Evolutionary conservation across 2,329 filamentous ascomycete species (phyloP), one percentile per base, ranked within the genome.

Genomic region (Ophidiomyces ophidiicola): DNA sequence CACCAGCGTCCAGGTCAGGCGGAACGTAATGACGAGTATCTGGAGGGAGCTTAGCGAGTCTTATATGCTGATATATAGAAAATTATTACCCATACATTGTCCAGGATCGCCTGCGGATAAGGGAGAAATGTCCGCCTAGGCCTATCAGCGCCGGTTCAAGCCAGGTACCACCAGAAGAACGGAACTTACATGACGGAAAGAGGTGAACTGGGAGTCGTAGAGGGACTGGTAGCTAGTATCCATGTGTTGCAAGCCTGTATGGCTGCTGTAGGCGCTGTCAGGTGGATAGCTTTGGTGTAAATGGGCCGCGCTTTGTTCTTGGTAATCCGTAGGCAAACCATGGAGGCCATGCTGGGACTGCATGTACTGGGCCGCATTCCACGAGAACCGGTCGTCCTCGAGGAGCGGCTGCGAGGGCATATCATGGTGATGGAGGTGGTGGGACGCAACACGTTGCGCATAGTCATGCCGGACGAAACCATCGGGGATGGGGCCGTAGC

Each of bases 31-130:
- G 38, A 12, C 38, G 21, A 31, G 24, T 30, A 36, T 41, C 38
- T 41, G 38, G 25, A 41, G 32, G 38, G 17, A 31, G 20, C 24
- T 41, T 41, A 41, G 38, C 32, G 38, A 41, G 32, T n/a, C n/a
- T n/a, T 41, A 41, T 41, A 41, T 10, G 18, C 26, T 36, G 19
- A 11, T 14, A 36, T n/a, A 31, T 35, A 41, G 32, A 32, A 35
- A 24, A 31, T 41, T 36, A 36, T 41, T 41, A 31, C 24, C 20
- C 38, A 41, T 41, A 41, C 38, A 41, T 41, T 41, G 32, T 30
- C 38, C 38, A 36, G 32, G 15, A 17, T 41, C 38, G 31, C 12
- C 21, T 21, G 19, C 18, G 18, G 38, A 14, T 41, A 41, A 11
- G n/a, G 32, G 18, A 7, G 38, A 6, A 36, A 35, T 24, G 17